Evolutionary conservation across 768 basidiomycete genomes (phyloP).

Genomic region (Crucibulum laeve): DNA sequence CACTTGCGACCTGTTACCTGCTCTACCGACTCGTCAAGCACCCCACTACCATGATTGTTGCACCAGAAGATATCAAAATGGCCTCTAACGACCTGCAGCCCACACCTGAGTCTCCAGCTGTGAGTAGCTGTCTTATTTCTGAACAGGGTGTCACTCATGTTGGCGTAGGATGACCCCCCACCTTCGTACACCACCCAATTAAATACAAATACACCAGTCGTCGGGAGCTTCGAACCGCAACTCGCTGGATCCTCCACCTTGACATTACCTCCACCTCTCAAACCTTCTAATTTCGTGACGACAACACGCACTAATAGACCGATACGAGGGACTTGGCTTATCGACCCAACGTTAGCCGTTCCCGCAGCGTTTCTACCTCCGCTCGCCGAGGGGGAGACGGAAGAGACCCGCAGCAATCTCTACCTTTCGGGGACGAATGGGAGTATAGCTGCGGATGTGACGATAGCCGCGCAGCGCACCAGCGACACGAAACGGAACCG

Average conservation of each 20-base stretch:
- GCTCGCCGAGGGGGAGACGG: constrained; percentile 26
- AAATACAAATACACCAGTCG: no score
- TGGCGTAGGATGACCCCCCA: constrained; percentile 10
- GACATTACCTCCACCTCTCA: constrained; percentile 12
- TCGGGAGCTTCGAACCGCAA: no score
- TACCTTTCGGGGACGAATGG: constrained; percentile 26
- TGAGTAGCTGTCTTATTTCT: no score
- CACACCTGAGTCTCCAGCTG: no score
- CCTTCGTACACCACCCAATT: constrained; percentile 7
- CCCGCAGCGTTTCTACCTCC: constrained; percentile 35
- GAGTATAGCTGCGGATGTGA: constrained; percentile 33
- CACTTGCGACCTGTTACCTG: no score
- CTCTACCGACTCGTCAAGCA: no score
- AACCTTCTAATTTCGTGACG: constrained; percentile 28
- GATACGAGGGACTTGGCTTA: constrained; percentile 32
- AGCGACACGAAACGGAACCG: constrained; percentile 7
- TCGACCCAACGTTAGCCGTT: constrained; percentile 37
- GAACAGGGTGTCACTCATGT: no score
- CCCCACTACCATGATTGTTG: no score
- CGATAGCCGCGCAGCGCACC: constrained; percentile 17
- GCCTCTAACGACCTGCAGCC: no score
- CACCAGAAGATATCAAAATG: no score
- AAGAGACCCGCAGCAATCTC: constrained; percentile 34
- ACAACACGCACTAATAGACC: constrained; percentile 21
- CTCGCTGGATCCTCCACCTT: neutral